A percentile compares a stretch with the other conserved stretches of the same genome.
Conservation (phyloP, 257 asterid genomes). For the Petrea volubilis region DNA sequence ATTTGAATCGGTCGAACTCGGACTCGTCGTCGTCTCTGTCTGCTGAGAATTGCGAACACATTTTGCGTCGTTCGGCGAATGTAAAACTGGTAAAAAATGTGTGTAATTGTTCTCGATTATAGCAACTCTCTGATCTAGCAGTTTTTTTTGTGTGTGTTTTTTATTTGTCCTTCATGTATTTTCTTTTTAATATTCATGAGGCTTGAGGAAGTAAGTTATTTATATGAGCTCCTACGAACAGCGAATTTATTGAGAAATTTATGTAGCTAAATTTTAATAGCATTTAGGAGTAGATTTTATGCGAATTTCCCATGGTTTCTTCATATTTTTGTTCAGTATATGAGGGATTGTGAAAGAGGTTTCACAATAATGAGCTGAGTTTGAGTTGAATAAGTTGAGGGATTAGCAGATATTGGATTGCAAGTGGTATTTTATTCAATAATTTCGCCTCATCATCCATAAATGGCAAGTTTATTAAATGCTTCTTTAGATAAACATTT, state of each 20-base stretch:
- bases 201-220: constrained; percentile 1
- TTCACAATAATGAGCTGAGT: too few species aligned
- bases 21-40: constrained; percentile 47
- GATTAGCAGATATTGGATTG: too few species aligned
- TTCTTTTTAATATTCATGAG: neutral
- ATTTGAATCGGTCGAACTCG: constrained; percentile 45
- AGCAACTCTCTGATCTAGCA: neutral
- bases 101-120: constrained; percentile 6
- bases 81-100: constrained; percentile 37
- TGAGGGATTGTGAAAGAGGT: neutral
- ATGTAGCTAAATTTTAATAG: neutral
- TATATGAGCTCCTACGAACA: constrained; percentile 3
- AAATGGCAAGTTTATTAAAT: too few species aligned
- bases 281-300: constrained; percentile 2
- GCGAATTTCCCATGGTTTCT: neutral
- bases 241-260: constrained; percentile 8
- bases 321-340: neutral
- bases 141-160: neutral
- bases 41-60: constrained; percentile 35
- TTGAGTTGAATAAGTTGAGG: too few species aligned
- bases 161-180: neutral
- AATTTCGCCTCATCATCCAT: too few species aligned
- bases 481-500: too few species aligned
- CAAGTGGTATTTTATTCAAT: too few species aligned
- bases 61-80: constrained; percentile 25